Evolutionary conservation across 225 moss, liverwort and hornwort species (phyloP).

Genomic region (Climacium dendroides): DNA sequence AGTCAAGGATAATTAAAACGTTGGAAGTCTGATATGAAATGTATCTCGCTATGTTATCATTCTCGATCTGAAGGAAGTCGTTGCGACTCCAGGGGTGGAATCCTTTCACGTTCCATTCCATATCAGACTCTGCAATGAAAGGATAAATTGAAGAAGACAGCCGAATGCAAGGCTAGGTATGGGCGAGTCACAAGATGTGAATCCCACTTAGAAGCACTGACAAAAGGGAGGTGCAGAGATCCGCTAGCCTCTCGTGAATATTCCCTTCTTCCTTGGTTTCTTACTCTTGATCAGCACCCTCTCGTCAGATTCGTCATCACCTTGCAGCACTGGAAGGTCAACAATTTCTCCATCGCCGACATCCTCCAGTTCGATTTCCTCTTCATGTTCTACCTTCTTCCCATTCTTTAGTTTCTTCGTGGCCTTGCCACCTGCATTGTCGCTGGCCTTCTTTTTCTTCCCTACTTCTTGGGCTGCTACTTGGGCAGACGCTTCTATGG

Average conservation of each 20-base stretch:
- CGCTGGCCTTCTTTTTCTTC: conserved; percentile 7
- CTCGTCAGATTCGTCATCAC: not conserved
- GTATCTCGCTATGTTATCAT: not conserved
- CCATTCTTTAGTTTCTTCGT: not conserved
- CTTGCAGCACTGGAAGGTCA: not conserved
- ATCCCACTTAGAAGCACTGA: not conserved
- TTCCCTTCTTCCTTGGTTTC: not conserved
- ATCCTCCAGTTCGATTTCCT: not conserved
- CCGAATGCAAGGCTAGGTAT: not conserved
- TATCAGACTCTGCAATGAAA: not conserved
- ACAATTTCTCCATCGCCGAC: conserved; percentile 3
- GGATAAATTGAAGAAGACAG: not conserved
- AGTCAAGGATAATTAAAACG: not conserved
- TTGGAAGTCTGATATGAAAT: not conserved
- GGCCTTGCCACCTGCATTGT: not conserved
- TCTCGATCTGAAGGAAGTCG: not conserved
- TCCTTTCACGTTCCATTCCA: not conserved
- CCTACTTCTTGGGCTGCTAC: not conserved
- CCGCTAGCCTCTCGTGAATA: not conserved
- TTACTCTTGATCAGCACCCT: not conserved
- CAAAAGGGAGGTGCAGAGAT: not conserved
- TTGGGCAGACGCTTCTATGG: not conserved
- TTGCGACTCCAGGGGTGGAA: not conserved
- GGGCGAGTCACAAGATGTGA: conserved; percentile 16
- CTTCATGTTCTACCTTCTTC: not conserved